Evolutionary conservation across 306 rosid genomes (phyloP).

Genomic region (Castanea sativa): DNA sequence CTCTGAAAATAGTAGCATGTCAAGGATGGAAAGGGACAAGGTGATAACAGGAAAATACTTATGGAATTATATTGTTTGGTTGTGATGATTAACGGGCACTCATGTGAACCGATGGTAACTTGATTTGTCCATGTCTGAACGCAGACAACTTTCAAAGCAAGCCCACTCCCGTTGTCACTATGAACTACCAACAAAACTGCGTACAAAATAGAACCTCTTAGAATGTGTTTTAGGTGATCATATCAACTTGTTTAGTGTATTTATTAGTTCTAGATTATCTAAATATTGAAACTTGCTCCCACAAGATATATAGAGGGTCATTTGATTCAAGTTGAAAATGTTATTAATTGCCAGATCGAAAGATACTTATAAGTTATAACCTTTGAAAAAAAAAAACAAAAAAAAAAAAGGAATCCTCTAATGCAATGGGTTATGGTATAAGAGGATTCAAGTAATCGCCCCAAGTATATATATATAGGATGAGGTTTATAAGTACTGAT

Average conservation of each 20-base stretch:
- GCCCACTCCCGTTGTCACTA: not conserved
- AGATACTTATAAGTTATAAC: not conserved
- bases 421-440: too few species aligned
- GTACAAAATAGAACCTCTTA: not conserved
- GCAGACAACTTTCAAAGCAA: constrained; percentile 4
- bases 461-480: too few species aligned
- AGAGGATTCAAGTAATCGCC: too few species aligned
- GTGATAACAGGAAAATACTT: not conserved
- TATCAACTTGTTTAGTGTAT: too few species aligned
- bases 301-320: too few species aligned
- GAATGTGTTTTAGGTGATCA: not conserved
- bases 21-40: constrained; percentile 6
- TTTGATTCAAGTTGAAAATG: too few species aligned
- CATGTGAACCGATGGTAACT: constrained; percentile 17
- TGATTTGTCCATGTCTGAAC: constrained; percentile 1
- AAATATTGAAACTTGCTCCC: too few species aligned
- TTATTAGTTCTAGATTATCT: too few species aligned
- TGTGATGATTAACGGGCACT: constrained; percentile 8
- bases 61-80: constrained; percentile 12
- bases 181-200: not conserved
- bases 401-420: too few species aligned
- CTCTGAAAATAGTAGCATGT: not conserved
- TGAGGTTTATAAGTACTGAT: too few species aligned
- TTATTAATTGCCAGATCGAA: not conserved
- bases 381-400: too few species aligned